These are phyloP conservation scores for Epichloe baconii DNA, from an alignment of 2,329 filamentous ascomycete species.

Conservation along the genomic window DNA sequence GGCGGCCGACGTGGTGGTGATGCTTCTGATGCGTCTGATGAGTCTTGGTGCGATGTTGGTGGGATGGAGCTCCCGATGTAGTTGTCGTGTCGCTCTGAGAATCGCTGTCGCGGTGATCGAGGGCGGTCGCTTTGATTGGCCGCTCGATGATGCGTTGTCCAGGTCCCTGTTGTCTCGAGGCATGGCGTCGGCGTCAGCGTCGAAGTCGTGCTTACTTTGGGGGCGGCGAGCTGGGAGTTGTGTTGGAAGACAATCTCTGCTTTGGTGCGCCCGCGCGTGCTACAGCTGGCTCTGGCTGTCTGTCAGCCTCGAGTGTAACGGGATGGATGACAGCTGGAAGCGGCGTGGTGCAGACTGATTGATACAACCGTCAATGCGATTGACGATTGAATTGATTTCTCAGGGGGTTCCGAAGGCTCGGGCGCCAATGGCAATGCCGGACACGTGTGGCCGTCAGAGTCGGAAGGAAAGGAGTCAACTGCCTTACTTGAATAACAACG, in stretches of 20 bases:
- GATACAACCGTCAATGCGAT: background rate
- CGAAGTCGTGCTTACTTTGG: background rate
- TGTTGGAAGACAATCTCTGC: background rate
- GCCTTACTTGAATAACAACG: background rate
- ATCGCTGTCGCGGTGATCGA: conserved; percentile 24
- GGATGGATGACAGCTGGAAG: background rate
- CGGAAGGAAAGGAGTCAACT: background rate
- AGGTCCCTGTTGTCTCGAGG: conserved; percentile 33
- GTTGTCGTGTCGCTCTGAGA: conserved; percentile 19
- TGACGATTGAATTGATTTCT: too few species aligned
- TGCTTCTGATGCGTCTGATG: conserved; percentile 19
- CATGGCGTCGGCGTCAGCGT: conserved; percentile 14
- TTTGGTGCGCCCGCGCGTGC: background rate
- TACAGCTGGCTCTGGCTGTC: background rate
- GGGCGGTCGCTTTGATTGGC: conserved; percentile 44
- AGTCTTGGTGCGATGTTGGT: conserved; percentile 19
- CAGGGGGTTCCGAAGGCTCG: background rate
- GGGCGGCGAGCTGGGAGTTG: background rate
- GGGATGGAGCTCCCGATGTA: conserved; percentile 11
- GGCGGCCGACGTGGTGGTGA: conserved; percentile 26
- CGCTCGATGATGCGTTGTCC: conserved; percentile 32
- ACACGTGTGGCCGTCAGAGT: conserved; percentile 10
- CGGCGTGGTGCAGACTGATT: background rate
- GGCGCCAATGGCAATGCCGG: background rate
- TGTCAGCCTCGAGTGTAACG: background rate